A percentile compares a stretch with the other conserved stretches of the same genome.
Evolutionary conservation across 179 eudicot genomes (phyloP).

Genomic region (Gypsophila paniculata): DNA sequence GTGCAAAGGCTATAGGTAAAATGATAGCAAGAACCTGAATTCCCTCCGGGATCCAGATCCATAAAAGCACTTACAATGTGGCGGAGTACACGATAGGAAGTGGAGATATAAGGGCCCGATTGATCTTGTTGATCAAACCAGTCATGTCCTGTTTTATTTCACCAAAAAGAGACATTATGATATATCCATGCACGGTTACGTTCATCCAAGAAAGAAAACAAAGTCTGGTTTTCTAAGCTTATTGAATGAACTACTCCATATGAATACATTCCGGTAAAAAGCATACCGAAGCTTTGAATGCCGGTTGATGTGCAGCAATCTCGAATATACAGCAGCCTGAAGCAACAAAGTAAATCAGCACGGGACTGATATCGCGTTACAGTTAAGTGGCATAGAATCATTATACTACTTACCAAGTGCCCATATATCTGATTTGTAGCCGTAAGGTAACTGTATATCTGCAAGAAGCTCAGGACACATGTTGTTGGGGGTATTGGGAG

Average conservation of each 20-base stretch:
- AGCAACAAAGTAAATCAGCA: slow-evolving; percentile 17
- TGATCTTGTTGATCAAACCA: slow-evolving; percentile 80
- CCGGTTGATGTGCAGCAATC: slow-evolving; percentile 83
- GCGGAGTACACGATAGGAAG: slow-evolving; percentile 67
- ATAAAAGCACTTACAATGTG: slow-evolving; percentile 38
- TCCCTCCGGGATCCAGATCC: no score
- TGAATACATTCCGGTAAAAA: background rate
- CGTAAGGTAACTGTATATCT: slow-evolving; percentile 76
- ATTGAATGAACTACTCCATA: no score
- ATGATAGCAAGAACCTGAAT: background rate
- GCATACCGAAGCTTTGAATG: slow-evolving; percentile 83
- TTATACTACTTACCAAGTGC: slow-evolving; percentile 63
- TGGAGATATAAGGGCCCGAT: slow-evolving; percentile 60
- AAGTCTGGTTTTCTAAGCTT: background rate
- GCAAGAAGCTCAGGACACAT: slow-evolving; percentile 97
- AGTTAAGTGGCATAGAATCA: background rate
- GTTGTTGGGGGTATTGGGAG: slow-evolving; percentile 65
- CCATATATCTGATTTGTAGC: slow-evolving; percentile 98
- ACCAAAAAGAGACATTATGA: background rate
- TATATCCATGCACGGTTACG: background rate
- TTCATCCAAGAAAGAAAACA: background rate
- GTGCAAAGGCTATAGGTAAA: background rate
- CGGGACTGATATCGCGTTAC: background rate
- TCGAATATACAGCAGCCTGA: slow-evolving; percentile 89
- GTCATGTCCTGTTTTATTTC: slow-evolving; percentile 62